A percentile compares a stretch with the other conserved stretches of the same genome.
Evolutionary conservation across 2,329 filamentous ascomycete species (phyloP).

Genomic region (Pseudogymnoascus sp.): DNA sequence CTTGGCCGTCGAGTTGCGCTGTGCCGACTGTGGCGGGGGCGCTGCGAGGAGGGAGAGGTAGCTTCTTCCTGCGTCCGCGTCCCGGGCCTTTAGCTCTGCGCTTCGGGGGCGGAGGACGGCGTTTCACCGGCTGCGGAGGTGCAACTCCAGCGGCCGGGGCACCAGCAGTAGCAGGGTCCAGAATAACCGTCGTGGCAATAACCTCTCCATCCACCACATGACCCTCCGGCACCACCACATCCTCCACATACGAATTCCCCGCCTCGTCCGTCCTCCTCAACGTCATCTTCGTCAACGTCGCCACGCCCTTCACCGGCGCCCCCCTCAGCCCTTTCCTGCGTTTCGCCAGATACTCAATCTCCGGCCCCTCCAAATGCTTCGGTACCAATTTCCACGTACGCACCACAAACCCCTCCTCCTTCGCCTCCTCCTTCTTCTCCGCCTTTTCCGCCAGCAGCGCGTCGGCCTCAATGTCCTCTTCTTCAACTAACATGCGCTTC

Average conservation of each 20-base stretch:
- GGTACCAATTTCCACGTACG: conserved; percentile 55
- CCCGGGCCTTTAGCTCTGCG: conserved; percentile 75
- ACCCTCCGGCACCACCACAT: conserved; percentile 72
- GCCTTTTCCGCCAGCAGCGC: conserved; percentile 38
- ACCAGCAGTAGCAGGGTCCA: conserved; percentile 51
- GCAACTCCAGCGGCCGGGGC: conserved; percentile 33
- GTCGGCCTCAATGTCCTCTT: conserved; percentile 48
- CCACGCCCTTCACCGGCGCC: conserved; percentile 36
- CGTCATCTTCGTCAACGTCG: conserved; percentile 62
- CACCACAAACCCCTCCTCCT: conserved; percentile 43
- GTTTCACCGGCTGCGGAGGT: conserved; percentile 40
- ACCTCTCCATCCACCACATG: conserved; percentile 77
- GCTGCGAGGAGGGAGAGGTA: conserved; percentile 24
- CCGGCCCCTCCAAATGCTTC: conserved; percentile 45
- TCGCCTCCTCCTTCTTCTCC: conserved; percentile 48
- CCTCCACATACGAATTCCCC: conserved; percentile 76
- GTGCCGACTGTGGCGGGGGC: conserved; percentile 12
- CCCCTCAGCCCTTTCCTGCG: conserved; percentile 46
- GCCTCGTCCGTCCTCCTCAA: conserved; percentile 69
- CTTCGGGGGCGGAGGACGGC: conserved; percentile 49
- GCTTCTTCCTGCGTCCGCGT: conserved; percentile 66
- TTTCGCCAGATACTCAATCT: conserved; percentile 49
- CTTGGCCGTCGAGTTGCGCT: conserved; percentile 10
- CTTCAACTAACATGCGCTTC: conserved; percentile 52
- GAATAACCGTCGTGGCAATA: conserved; percentile 52